Percentiles rank a stretch among this genome's conserved stretches.
Evolutionary conservation across 2,329 filamentous ascomycete genomes (phyloP).

Genomic region (Penicillium decumbens): DNA sequence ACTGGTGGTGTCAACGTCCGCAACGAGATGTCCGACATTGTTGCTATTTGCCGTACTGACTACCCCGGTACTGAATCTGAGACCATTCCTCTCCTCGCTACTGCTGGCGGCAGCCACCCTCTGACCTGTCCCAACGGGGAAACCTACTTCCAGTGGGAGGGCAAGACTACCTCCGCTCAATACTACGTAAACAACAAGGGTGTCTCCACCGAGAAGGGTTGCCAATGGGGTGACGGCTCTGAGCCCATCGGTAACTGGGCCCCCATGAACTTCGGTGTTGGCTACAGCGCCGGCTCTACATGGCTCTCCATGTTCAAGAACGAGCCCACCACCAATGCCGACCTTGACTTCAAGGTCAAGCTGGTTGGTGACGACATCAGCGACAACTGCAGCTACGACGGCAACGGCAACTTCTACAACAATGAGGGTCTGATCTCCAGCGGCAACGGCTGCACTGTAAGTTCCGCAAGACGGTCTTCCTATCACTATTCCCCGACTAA

Average conservation of each 20-base stretch:
- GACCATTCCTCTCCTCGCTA: slow-evolving; percentile 68
- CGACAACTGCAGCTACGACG: slow-evolving; percentile 61
- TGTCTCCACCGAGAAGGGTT: slow-evolving; percentile 61
- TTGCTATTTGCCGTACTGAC: slow-evolving; percentile 86
- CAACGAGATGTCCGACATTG: slow-evolving; percentile 65
- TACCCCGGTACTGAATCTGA: slow-evolving; percentile 91
- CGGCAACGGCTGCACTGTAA: slow-evolving; percentile 73
- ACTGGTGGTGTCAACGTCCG: slow-evolving; percentile 65
- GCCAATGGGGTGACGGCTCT: slow-evolving; percentile 66
- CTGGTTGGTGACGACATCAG: slow-evolving; percentile 62
- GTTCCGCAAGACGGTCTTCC: slow-evolving; percentile 33
- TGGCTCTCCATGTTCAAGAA: slow-evolving; percentile 86
- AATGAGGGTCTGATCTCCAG: slow-evolving; percentile 41
- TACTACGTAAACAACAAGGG: slow-evolving; percentile 94
- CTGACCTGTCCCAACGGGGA: slow-evolving; percentile 71
- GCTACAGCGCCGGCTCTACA: slow-evolving; percentile 61
- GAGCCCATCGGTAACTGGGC: slow-evolving; percentile 72
- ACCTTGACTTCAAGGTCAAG: slow-evolving; percentile 73
- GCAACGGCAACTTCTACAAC: slow-evolving; percentile 57
- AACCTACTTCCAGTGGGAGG: slow-evolving; percentile 74
- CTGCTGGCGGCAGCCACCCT: slow-evolving; percentile 54
- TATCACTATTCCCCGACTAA: slow-evolving; percentile 7
- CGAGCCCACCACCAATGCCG: slow-evolving; percentile 63
- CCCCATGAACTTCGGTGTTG: slow-evolving; percentile 78
- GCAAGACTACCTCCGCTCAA: slow-evolving; percentile 74